Evolutionary conservation across 345 rosid genomes (phyloP).

Genomic region (Acer negundo): DNA sequence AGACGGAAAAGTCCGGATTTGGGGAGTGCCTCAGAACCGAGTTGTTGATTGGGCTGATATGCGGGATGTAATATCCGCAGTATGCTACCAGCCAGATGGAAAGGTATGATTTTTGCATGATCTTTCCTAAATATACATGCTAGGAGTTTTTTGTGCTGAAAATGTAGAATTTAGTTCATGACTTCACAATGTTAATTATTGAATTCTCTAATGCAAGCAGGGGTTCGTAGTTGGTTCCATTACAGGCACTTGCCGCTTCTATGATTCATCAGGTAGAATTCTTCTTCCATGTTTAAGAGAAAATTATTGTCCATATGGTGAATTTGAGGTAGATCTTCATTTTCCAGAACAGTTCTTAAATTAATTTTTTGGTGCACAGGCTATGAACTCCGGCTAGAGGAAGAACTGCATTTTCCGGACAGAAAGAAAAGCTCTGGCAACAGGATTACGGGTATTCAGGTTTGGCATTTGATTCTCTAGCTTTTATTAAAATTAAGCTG

Average conservation of each 20-base stretch:
- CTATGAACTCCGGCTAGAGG: conserved; percentile 48
- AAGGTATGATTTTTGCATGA: conserved; percentile 43
- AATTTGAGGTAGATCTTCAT: background rate
- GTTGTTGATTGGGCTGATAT: conserved; percentile 85
- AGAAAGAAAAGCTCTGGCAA: conserved; percentile 48
- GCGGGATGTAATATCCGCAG: conserved; percentile 65
- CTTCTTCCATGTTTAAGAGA: background rate
- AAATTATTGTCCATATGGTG: background rate
- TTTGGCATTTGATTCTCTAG: conserved; percentile 24
- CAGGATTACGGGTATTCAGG: conserved; percentile 78
- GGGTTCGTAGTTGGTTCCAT: conserved; percentile 73
- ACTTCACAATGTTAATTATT: conserved; percentile 14
- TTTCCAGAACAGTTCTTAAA: background rate
- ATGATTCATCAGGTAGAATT: conserved; percentile 51
- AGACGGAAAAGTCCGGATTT: conserved; percentile 92
- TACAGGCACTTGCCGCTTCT: conserved; percentile 72
- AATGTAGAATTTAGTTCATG: background rate
- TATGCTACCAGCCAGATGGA: conserved; percentile 77
- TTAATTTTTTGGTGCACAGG: conserved; percentile 31
- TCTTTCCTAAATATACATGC: background rate
- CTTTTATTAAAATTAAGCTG: background rate
- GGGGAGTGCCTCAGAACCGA: conserved; percentile 70
- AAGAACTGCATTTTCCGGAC: conserved; percentile 46
- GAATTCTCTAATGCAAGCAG: conserved; percentile 40
- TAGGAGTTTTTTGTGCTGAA: background rate